Percentiles rank a stretch among this genome's conserved stretches.
Evolutionary conservation across 148 eudicot species (phyloP).

Genomic region (Mesembryanthemum crystallinum): DNA sequence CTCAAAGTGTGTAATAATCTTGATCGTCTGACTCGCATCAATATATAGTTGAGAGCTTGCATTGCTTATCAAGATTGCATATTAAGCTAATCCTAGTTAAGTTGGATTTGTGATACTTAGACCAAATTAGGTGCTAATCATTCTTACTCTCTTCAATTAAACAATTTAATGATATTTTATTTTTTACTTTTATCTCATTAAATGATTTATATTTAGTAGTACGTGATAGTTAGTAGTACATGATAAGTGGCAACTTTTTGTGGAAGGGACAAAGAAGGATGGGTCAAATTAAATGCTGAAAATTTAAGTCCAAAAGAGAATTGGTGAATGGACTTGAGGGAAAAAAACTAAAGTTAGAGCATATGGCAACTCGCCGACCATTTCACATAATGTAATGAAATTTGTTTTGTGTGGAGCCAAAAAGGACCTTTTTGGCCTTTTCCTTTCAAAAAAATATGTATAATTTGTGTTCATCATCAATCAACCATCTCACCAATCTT

Average conservation of each 20-base stretch:
- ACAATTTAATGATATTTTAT: no score
- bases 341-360: not conserved
- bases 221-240: not conserved
- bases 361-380: slow-evolving; percentile 21
- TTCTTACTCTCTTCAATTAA: no score
- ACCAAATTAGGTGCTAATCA: no score
- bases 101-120: no score
- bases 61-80: no score
- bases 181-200: no score
- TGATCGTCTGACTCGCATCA: no score
- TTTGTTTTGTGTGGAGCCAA: slow-evolving; percentile 20
- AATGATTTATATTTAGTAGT: no score
- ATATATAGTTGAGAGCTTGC: no score
- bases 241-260: not conserved
- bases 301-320: slow-evolving; percentile 23
- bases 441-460: not conserved
- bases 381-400: slow-evolving; percentile 5
- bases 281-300: not conserved
- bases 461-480: not conserved
- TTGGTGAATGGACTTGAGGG: slow-evolving; percentile 10
- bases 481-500: slow-evolving; percentile 7
- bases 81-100: no score
- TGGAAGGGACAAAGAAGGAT: not conserved
- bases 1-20: no score
- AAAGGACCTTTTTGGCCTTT: not conserved